These are phyloP conservation scores for Rhodosporidiobolus sp. DNA, from an alignment of 768 basidiomycete species.

Conservation along the genomic window DNA sequence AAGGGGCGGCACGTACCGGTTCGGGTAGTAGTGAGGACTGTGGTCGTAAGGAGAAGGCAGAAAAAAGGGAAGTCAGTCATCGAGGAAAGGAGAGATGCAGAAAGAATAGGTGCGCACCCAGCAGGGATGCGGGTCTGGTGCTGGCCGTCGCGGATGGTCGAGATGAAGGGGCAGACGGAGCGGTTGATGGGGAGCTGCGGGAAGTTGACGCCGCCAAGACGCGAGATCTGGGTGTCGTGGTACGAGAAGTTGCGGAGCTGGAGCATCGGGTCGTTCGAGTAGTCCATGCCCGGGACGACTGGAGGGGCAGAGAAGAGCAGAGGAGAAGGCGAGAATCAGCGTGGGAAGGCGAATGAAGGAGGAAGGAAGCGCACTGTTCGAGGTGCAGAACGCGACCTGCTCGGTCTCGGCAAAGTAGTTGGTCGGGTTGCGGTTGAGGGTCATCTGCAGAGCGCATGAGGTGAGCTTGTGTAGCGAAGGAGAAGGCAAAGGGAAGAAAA, in stretches of 20 bases:
- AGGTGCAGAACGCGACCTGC: no score
- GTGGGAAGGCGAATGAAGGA: not conserved
- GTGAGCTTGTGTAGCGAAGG: not conserved
- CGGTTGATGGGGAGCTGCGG: constrained; percentile 71
- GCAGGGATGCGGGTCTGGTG: constrained; percentile 60
- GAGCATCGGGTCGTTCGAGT: constrained; percentile 64
- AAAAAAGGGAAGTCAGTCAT: no score
- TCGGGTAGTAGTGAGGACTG: constrained; percentile 75
- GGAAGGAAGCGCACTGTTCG: no score
- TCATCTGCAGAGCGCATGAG: constrained; percentile 60
- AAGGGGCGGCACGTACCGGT: constrained; percentile 52
- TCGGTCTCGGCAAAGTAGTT: no score
- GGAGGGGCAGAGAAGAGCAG: constrained; percentile 75
- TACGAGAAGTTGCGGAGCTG: constrained; percentile 80
- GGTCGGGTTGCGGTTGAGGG: constrained; percentile 52
- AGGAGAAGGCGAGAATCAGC: not conserved
- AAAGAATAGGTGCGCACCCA: constrained; percentile 46
- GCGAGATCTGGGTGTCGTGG: constrained; percentile 76
- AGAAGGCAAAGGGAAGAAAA: not conserved
- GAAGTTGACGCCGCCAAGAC: constrained; percentile 71
- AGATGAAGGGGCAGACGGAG: constrained; percentile 67
- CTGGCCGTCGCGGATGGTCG: constrained; percentile 66
- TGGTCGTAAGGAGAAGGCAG: constrained; percentile 2
- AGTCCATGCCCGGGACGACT: constrained; percentile 56
- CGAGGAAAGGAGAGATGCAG: constrained; percentile 6